Conservation (phyloP, 2,329 filamentous ascomycete species). For the Colletotrichum eremochloae region DNA sequence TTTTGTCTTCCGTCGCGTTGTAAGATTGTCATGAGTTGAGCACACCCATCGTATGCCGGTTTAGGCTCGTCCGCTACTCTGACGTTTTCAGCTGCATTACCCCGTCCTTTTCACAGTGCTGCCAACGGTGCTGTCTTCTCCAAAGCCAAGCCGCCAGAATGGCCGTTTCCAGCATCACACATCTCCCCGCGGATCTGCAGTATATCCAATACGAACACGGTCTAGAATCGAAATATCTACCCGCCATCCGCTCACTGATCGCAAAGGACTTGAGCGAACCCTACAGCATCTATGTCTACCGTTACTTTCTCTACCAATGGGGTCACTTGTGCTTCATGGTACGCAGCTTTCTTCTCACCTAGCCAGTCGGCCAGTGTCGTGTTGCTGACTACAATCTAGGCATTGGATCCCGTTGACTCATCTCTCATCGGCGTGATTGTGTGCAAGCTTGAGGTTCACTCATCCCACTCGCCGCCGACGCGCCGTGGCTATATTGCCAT, state of each 20-base stretch:
- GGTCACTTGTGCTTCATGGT: conserved; percentile 97
- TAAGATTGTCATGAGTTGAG: conserved; percentile 39
- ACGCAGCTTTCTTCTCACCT: conserved; percentile 43
- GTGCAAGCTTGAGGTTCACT: conserved; percentile 92
- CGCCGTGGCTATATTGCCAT: conserved; percentile 97
- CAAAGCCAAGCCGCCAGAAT: conserved; percentile 45
- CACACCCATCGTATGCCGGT: conserved; percentile 13
- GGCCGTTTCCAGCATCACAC: conserved; percentile 50
- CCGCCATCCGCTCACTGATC: conserved; percentile 91
- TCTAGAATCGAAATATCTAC: conserved; percentile 76
- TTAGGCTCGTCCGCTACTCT: conserved; percentile 20
- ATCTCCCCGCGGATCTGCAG: conserved; percentile 62
- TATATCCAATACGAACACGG: conserved; percentile 74
- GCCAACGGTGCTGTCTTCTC: neutral
- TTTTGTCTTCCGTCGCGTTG: conserved; percentile 3
- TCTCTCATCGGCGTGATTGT: conserved; percentile 90
- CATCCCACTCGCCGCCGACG: conserved; percentile 79
- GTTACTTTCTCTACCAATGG: conserved; percentile 99
- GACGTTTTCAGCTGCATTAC: neutral
- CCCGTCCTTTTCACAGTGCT: neutral
- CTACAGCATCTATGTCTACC: conserved; percentile 99
- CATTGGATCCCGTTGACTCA: conserved; percentile 69
- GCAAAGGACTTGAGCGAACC: conserved; percentile 97
- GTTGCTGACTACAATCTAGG: conserved; percentile 55
- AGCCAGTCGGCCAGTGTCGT: neutral